phyloP scores from a whole-genome alignment of 257 asterid genomes.

The Solanum rostratum region DNA sequence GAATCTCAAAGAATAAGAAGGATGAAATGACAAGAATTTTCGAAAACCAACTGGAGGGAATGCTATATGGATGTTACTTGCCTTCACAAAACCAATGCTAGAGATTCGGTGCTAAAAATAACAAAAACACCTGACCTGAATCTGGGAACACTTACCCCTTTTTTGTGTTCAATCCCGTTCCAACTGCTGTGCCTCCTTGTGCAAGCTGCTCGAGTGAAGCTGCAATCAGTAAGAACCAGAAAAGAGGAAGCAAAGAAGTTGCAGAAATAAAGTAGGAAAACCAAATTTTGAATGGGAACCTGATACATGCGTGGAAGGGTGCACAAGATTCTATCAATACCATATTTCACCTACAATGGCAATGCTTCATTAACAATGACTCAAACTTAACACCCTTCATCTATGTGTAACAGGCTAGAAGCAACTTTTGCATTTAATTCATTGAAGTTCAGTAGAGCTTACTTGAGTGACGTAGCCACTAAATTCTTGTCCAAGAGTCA shows the following conservation, averaged over 20 bases:
- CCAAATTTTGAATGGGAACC: constrained; percentile 16
- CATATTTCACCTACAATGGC: constrained; percentile 70
- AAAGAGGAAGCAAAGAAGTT: neutral
- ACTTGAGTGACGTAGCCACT: constrained; percentile 94
- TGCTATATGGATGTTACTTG: neutral
- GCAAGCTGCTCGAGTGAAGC: too few relatives aligned
- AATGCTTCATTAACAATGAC: neutral
- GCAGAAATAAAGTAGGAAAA: neutral
- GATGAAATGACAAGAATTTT: neutral
- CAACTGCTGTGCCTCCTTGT: too few relatives aligned
- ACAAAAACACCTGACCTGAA: neutral
- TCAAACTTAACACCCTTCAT: neutral
- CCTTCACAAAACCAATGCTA: neutral
- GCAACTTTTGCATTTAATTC: neutral
- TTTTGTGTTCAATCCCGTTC: constrained; percentile 90
- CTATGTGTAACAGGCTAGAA: neutral
- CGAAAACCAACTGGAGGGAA: neutral
- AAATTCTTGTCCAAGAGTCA: constrained; percentile 97
- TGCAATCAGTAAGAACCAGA: too few relatives aligned
- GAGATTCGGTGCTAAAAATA: neutral
- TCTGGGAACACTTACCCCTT: constrained; percentile 48
- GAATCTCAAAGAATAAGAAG: neutral
- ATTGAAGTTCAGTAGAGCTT: constrained; percentile 14
- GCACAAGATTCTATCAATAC: constrained; percentile 66
- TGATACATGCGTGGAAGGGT: constrained; percentile 92